A percentile compares a stretch with the other conserved stretches of the same genome.
Evolutionary conservation across 805 yeast species (phyloP).

Genomic region (Yamadazyma scolyti): DNA sequence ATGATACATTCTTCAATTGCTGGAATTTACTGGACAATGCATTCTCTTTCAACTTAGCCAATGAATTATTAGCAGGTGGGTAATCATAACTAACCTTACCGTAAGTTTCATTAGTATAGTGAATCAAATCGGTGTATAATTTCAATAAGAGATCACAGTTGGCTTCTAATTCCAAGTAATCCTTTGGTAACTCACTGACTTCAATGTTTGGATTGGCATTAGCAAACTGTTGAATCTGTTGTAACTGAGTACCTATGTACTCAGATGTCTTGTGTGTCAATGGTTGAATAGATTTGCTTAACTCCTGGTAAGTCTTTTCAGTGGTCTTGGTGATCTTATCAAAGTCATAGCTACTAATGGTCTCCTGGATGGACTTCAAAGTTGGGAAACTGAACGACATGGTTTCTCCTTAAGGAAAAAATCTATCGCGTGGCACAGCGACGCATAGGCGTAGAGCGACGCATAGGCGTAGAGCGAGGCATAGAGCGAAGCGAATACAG

Average conservation of each 20-base stretch:
- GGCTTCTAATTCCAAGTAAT: conserved; percentile 63
- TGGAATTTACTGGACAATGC: conserved; percentile 52
- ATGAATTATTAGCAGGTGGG: conserved; percentile 58
- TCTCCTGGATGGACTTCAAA: conserved; percentile 30
- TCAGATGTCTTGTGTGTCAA: conserved; percentile 57
- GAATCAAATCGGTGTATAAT: conserved; percentile 51
- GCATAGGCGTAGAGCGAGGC: no score
- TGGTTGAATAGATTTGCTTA: conserved; percentile 46
- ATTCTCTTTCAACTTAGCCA: conserved; percentile 57
- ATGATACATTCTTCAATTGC: conserved; percentile 59
- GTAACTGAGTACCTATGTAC: conserved; percentile 59
- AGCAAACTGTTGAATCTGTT: conserved; percentile 44
- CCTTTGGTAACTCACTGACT: conserved; percentile 70
- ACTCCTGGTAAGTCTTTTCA: conserved; percentile 41
- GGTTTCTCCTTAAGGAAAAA: background rate
- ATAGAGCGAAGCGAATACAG: no score
- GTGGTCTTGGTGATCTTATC: conserved; percentile 33
- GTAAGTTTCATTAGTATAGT: conserved; percentile 49
- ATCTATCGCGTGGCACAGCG: no score
- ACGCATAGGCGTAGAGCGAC: no score
- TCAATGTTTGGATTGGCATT: conserved; percentile 43
- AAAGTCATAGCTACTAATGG: conserved; percentile 38
- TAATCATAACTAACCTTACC: conserved; percentile 76
- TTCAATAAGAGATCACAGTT: conserved; percentile 62
- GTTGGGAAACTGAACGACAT: conserved; percentile 13